Conservation (phyloP, 768 basidiomycete genomes). For the Pleurotus djamor region DNA sequence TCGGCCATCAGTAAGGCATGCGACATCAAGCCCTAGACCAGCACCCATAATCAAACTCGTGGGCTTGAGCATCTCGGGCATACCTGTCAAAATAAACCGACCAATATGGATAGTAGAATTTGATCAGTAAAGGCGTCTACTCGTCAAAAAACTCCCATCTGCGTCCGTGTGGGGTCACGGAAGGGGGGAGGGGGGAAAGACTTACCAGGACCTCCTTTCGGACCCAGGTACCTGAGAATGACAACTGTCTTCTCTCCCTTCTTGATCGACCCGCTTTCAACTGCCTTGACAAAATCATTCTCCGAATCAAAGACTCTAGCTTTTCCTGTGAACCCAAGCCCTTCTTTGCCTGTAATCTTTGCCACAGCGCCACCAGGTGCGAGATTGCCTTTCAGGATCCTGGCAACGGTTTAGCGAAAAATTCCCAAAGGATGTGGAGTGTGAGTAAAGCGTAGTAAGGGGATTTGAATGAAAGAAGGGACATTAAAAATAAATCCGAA, state of each 20-base stretch:
- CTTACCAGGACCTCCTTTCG: constrained; percentile 93
- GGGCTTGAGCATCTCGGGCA: constrained; percentile 99
- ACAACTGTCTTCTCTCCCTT: constrained; percentile 97
- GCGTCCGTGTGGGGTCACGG: not conserved
- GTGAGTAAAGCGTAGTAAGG: not conserved
- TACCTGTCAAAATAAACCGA: constrained; percentile 50
- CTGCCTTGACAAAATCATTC: constrained; percentile 82
- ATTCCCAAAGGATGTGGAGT: constrained; percentile 1
- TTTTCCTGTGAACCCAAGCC: constrained; percentile 84
- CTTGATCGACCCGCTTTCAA: constrained; percentile 86
- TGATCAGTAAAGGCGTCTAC: not conserved
- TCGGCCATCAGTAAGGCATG: constrained; percentile 95
- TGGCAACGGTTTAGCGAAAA: constrained; percentile 23
- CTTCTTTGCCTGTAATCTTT: constrained; percentile 97
- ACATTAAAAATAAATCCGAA: constrained; percentile 4
- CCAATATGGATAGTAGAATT: constrained; percentile 4
- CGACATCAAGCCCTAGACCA: constrained; percentile 92
- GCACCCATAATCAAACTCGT: constrained; percentile 99
- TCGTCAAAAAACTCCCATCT: not conserved
- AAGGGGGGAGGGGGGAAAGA: constrained; percentile 10
- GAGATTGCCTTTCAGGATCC: constrained; percentile 89
- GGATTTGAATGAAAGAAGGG: not conserved
- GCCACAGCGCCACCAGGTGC: constrained; percentile 96
- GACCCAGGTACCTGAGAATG: constrained; percentile 93
- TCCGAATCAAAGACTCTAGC: constrained; percentile 93